phyloP scores from a whole-genome alignment of 192 early-diverging fungal species.

The Haplosporangium gracile region DNA sequence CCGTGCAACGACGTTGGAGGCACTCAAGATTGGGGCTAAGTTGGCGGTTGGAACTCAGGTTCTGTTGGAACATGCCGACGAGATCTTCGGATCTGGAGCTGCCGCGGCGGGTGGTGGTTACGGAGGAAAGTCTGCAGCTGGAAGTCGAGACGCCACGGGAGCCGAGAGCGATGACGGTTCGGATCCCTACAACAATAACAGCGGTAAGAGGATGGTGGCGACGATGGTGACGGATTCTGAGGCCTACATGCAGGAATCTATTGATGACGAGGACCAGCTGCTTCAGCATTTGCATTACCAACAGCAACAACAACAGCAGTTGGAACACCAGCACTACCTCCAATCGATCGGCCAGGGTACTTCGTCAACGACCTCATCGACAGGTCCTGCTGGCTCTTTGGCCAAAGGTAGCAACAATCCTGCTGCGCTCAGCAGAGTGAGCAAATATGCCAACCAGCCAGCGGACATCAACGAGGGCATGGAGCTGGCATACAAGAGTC shows the following conservation, averaged over 20 bases:
- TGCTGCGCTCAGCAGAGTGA: constrained; percentile 56
- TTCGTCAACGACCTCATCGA: constrained; percentile 1
- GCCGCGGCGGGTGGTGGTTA: constrained; percentile 41
- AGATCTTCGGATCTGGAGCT: constrained; percentile 70
- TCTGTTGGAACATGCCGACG: constrained; percentile 91
- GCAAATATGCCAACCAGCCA: constrained; percentile 91
- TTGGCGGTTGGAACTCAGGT: constrained; percentile 92
- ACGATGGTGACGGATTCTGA: constrained; percentile 52
- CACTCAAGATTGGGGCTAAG: constrained; percentile 88
- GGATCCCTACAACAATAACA: constrained; percentile 2
- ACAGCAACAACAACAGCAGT: constrained; percentile 19
- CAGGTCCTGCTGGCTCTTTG: neutral
- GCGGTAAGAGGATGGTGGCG: constrained; percentile 38
- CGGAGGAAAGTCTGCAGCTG: neutral
- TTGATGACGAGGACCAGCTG: constrained; percentile 49
- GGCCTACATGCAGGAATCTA: constrained; percentile 51
- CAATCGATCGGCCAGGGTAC: neutral
- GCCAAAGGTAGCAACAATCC: neutral
- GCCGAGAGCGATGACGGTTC: constrained; percentile 23
- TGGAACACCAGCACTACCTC: constrained; percentile 11
- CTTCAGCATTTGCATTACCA: constrained; percentile 42
- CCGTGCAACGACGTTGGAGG: constrained; percentile 90
- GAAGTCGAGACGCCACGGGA: constrained; percentile 14
- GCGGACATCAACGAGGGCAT: constrained; percentile 88
- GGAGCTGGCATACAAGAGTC: constrained; percentile 82